Conservation (phyloP, 306 rosid genomes). For the Hippophae gyantsensis region DNA sequence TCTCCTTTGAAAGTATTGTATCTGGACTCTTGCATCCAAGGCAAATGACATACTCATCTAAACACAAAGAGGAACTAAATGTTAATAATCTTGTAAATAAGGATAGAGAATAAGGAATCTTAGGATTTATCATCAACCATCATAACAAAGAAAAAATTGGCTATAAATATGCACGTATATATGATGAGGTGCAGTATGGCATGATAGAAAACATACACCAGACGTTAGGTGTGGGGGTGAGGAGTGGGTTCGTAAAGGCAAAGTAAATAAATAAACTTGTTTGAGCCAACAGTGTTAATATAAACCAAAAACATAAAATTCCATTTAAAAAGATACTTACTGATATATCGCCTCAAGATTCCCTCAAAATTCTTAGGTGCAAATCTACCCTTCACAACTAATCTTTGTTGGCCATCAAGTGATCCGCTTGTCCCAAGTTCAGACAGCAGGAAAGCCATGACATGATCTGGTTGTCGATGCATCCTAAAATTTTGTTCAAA, state of each 20-base stretch:
- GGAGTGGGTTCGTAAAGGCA: no score
- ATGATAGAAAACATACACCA: no score
- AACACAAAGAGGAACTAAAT: conserved; percentile 8
- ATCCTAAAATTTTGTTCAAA: conserved; percentile 34
- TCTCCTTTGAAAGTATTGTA: conserved; percentile 84
- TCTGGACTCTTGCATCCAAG: conserved; percentile 82
- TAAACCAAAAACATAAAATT: neutral
- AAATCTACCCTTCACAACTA: conserved; percentile 93
- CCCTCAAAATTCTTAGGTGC: conserved; percentile 98
- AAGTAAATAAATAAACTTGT: no score
- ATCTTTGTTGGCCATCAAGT: conserved; percentile 89
- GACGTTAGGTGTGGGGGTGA: no score
- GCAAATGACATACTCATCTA: conserved; percentile 85
- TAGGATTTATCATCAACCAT: neutral
- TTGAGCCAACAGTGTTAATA: neutral
- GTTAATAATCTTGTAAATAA: no score
- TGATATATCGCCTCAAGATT: conserved; percentile 80
- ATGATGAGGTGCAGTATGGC: no score
- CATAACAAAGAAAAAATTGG: no score
- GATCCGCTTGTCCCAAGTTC: conserved; percentile 97
- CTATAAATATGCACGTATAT: no score
- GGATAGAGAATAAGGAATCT: neutral
- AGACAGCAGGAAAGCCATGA: conserved; percentile 88
- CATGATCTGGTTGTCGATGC: conserved; percentile 98
- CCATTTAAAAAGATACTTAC: conserved; percentile 37